These are phyloP conservation scores for Dactylorhiza incarnata DNA, from an alignment of 106 monocot genomes.

Conservation along the genomic window DNA sequence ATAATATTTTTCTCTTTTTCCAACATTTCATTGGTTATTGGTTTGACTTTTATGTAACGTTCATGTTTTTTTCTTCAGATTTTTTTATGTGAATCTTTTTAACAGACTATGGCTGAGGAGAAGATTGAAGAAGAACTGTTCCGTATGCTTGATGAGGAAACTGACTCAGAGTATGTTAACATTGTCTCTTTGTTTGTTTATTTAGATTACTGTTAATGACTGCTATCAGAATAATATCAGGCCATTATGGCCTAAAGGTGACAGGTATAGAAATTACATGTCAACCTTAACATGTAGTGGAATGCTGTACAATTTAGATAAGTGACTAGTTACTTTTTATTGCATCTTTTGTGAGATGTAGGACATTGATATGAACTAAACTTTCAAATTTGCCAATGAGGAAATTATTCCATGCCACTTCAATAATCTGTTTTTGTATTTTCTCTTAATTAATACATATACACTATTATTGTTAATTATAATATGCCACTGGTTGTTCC, in stretches of 20 bases:
- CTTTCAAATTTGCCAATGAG: too few species aligned
- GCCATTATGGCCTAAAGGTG: neutral
- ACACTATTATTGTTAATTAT: too few species aligned
- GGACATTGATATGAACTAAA: too few species aligned
- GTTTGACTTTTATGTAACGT: neutral
- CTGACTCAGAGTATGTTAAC: conserved; percentile 77
- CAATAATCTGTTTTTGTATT: too few species aligned
- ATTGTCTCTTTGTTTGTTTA: neutral
- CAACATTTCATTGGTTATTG: neutral
- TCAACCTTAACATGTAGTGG: too few species aligned
- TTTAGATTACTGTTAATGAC: neutral
- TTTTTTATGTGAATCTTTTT: conserved; percentile 11
- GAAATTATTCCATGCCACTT: too few species aligned
- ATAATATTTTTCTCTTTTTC: too few species aligned
- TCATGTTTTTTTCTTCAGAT: neutral
- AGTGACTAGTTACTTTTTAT: too few species aligned
- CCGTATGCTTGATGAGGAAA: conserved; percentile 97
- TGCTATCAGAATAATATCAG: neutral
- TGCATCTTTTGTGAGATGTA: too few species aligned
- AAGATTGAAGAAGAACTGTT: conserved; percentile 94
- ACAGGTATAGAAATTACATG: neutral
- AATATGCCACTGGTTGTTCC: too few species aligned
- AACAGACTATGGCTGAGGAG: conserved; percentile 65
- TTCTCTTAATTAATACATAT: too few species aligned
- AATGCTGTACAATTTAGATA: too few species aligned